phyloP scores from a whole-genome alignment of 2,329 filamentous ascomycete species.

The Lachnellula subtilissima region DNA sequence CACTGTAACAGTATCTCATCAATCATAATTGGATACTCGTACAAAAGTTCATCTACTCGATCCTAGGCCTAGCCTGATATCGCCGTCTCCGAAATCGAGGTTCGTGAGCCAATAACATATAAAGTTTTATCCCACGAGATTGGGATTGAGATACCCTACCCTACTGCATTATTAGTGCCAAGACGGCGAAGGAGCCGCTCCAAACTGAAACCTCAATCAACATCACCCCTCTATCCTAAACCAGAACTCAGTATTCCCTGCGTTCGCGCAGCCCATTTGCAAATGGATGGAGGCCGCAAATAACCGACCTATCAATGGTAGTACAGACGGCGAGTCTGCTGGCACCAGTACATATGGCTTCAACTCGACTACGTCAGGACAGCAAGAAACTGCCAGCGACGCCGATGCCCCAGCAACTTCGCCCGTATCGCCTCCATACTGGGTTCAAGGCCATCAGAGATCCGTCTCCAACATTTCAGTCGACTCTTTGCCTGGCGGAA shows the following conservation, averaged over 20 bases:
- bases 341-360: slow-evolving; percentile 6
- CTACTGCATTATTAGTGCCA: no score
- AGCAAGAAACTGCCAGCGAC: slow-evolving; percentile 5
- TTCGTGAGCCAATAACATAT: no score
- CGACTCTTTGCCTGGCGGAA: slow-evolving; percentile 48
- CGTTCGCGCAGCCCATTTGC: slow-evolving; percentile 14
- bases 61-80: no score
- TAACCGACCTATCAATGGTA: slow-evolving; percentile 14
- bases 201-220: slow-evolving; percentile 5
- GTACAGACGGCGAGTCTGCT: slow-evolving; percentile 5
- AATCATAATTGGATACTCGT: no score
- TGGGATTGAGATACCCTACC: no score
- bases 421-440: slow-evolving; percentile 36
- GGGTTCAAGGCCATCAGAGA: slow-evolving; percentile 31
- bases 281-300: slow-evolving; percentile 28
- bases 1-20: no score
- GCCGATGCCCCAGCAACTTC: slow-evolving; percentile 26
- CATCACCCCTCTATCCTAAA: slow-evolving; percentile 2
- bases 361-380: background rate
- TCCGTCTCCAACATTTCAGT: slow-evolving; percentile 43
- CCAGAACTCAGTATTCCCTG: background rate
- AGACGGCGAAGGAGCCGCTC: background rate
- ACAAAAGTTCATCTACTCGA: no score
- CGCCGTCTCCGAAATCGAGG: no score
- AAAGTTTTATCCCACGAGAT: no score